Evolutionary conservation across 2,329 filamentous ascomycete species (phyloP).

Genomic region (Microdochium paspali): DNA sequence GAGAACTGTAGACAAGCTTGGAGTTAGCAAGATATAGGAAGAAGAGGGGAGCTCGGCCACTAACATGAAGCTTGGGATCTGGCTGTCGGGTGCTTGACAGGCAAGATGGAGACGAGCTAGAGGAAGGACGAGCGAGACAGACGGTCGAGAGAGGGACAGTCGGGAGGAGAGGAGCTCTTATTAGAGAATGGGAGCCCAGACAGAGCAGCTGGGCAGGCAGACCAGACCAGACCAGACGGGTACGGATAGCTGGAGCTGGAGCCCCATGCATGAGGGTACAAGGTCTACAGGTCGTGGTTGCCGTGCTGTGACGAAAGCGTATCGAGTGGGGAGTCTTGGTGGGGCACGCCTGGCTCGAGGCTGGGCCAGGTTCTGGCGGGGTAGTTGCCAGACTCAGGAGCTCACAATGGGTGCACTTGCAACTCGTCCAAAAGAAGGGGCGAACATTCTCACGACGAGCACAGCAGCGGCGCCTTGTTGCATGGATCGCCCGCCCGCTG

Average conservation of each 20-base stretch:
- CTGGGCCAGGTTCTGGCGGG: background rate
- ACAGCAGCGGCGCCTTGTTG: background rate
- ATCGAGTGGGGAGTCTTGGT: no score
- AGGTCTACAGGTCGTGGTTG: no score
- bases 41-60: background rate
- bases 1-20: background rate
- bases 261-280: no score
- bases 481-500: background rate
- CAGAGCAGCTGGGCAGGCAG: no score
- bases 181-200: background rate
- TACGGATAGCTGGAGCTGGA: no score
- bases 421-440: no score
- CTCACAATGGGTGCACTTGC: background rate
- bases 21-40: background rate
- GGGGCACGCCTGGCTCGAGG: background rate
- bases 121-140: background rate
- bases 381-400: background rate
- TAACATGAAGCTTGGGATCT: background rate
- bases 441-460: background rate
- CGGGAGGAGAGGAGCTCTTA: background rate
- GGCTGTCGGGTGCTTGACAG: background rate
- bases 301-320: no score
- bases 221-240: no score
- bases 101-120: background rate
- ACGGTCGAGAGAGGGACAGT: background rate